phyloP scores from a whole-genome alignment of 345 rosid species.

The Zanthoxylum bungeanum region DNA sequence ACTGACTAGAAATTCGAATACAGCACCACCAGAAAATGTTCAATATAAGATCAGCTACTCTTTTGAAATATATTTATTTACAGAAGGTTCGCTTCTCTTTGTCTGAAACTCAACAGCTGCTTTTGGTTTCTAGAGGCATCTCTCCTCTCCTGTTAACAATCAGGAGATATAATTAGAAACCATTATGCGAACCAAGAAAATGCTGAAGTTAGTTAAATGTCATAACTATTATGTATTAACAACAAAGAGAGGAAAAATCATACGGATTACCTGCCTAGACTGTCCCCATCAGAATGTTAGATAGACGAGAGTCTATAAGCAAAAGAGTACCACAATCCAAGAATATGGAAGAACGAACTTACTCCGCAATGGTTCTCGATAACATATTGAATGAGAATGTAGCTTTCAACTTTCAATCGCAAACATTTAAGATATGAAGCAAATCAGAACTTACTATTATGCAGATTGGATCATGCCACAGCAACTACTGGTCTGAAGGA shows the following conservation, averaged over 20 bases:
- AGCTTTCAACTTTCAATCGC: neutral
- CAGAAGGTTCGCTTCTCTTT: conserved; percentile 24
- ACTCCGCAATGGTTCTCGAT: too few relatives aligned
- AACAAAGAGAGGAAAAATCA: neutral
- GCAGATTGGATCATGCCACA: conserved; percentile 15
- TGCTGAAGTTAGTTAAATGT: neutral
- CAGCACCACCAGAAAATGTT: neutral
- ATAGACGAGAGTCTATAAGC: neutral
- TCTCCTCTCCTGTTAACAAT: conserved; percentile 10
- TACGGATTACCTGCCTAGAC: neutral
- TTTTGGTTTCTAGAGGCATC: conserved; percentile 13
- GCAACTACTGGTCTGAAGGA: conserved; percentile 48
- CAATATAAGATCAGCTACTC: conserved; percentile 22
- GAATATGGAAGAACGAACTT: too few relatives aligned
- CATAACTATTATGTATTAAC: neutral
- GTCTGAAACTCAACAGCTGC: too few relatives aligned
- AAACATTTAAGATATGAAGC: neutral
- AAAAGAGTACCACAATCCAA: too few relatives aligned
- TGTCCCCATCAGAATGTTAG: neutral
- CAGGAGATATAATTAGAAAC: conserved; percentile 4
- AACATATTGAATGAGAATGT: too few relatives aligned
- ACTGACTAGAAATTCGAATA: neutral
- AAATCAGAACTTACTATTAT: conserved; percentile 16
- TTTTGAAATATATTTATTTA: conserved; percentile 23
- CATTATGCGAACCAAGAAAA: too few relatives aligned